phyloP scores from a whole-genome alignment of 345 rosid species.

The Salix koriyanagi region DNA sequence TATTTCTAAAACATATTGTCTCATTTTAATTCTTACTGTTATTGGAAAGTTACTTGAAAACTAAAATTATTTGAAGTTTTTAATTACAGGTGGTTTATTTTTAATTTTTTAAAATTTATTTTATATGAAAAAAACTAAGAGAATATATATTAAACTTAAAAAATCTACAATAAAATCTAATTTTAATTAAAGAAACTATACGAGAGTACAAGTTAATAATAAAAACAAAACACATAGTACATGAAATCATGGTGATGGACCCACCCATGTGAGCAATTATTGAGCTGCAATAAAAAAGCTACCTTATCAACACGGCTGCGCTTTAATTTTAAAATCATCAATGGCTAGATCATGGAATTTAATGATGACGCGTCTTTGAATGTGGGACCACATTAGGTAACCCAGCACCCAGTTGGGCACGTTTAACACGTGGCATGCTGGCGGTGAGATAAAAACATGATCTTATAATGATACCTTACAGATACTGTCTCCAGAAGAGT shows the following conservation, averaged over 20 bases:
- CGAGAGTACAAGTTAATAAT: no score
- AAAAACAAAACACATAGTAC: no score
- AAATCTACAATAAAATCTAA: no score
- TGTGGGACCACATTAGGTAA: background rate
- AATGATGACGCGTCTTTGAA: background rate
- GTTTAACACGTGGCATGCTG: background rate
- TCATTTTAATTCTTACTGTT: no score
- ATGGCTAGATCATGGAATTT: background rate
- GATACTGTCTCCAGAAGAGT: background rate
- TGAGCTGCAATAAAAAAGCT: background rate
- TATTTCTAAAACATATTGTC: no score
- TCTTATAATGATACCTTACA: background rate
- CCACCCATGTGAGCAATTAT: constrained; percentile 5
- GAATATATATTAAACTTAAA: no score
- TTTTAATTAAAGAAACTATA: no score
- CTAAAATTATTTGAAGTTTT: no score
- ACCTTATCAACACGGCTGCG: background rate
- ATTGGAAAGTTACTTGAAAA: no score
- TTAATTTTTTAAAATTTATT: no score
- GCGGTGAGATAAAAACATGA: background rate
- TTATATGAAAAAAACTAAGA: no score
- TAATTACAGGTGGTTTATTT: no score
- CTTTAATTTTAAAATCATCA: background rate
- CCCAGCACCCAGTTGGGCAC: background rate
- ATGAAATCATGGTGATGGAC: background rate